These are phyloP conservation scores for Podospora conica DNA, from an alignment of 495 filamentous ascomycete species.

Conservation along the genomic window DNA sequence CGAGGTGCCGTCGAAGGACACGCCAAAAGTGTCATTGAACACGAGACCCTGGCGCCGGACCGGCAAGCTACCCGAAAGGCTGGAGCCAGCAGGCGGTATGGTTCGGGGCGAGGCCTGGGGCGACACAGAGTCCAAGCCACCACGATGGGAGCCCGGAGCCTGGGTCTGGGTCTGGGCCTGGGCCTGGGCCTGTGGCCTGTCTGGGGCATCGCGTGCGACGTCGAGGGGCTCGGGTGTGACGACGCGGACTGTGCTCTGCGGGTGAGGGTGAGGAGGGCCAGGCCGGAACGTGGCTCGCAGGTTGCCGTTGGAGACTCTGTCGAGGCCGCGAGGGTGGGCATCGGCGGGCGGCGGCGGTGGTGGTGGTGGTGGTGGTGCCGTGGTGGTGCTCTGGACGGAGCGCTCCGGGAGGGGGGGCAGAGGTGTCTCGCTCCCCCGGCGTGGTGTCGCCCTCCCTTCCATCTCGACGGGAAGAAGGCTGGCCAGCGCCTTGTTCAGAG, in stretches of 20 bases:
- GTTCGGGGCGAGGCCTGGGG: constrained; percentile 41
- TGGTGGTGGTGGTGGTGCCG: no score
- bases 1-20: constrained; percentile 35
- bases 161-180: background rate
- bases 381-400: constrained; percentile 10
- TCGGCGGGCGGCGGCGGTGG: constrained; percentile 25
- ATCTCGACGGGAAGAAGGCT: constrained; percentile 22
- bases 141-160: no score
- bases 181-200: constrained; percentile 25
- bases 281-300: constrained; percentile 25
- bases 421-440: background rate
- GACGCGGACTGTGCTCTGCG: constrained; percentile 40
- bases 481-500: constrained; percentile 9
- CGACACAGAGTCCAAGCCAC: constrained; percentile 29
- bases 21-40: constrained; percentile 44
- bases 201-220: constrained; percentile 19
- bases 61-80: constrained; percentile 13
- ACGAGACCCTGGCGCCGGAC: constrained; percentile 44
- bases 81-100: constrained; percentile 28
- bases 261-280: constrained; percentile 8
- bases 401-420: constrained; percentile 21
- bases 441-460: constrained; percentile 18
- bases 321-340: constrained; percentile 15
- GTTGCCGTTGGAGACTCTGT: constrained; percentile 21
- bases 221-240: constrained; percentile 49